Evolutionary conservation across 306 rosid genomes (phyloP).

Genomic region (Castanea sativa): DNA sequence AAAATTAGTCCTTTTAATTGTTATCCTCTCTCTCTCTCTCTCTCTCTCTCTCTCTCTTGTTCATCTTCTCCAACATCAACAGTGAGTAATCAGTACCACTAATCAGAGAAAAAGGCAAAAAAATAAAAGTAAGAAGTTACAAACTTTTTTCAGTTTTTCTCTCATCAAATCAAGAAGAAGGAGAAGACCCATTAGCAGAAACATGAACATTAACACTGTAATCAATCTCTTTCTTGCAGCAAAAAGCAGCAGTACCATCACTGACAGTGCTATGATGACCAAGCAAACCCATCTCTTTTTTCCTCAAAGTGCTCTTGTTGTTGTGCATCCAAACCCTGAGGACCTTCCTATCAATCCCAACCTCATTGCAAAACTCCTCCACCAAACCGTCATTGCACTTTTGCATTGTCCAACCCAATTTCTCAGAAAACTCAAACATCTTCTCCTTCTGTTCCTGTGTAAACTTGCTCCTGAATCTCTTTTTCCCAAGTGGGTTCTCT

Average conservation of each 20-base stretch:
- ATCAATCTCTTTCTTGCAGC: slow-evolving; percentile 19
- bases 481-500: slow-evolving; percentile 27
- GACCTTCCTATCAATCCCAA: slow-evolving; percentile 65
- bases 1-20: slow-evolving; percentile 18
- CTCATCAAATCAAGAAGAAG: slow-evolving; percentile 20
- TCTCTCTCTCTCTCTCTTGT: no score
- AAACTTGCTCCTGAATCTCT: slow-evolving; percentile 78
- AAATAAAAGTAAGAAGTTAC: slow-evolving; percentile 3
- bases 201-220: slow-evolving; percentile 39
- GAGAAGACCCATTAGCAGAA: slow-evolving; percentile 46
- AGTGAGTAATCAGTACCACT: neutral
- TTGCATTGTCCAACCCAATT: slow-evolving; percentile 78
- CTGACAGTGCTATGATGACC: slow-evolving; percentile 5
- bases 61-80: neutral
- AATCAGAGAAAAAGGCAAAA: neutral
- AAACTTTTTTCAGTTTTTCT: neutral
- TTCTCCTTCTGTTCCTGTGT: slow-evolving; percentile 83
- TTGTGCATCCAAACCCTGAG: slow-evolving; percentile 97
- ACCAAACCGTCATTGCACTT: slow-evolving; percentile 53
- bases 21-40: neutral
- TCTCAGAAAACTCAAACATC: slow-evolving; percentile 68
- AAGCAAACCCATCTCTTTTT: slow-evolving; percentile 24
- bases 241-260: neutral
- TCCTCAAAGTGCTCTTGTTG: slow-evolving; percentile 67
- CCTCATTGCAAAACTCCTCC: slow-evolving; percentile 64